These are phyloP conservation scores for Arctium minus DNA, from an alignment of 129 eudicot genomes.

Conservation along the genomic window DNA sequence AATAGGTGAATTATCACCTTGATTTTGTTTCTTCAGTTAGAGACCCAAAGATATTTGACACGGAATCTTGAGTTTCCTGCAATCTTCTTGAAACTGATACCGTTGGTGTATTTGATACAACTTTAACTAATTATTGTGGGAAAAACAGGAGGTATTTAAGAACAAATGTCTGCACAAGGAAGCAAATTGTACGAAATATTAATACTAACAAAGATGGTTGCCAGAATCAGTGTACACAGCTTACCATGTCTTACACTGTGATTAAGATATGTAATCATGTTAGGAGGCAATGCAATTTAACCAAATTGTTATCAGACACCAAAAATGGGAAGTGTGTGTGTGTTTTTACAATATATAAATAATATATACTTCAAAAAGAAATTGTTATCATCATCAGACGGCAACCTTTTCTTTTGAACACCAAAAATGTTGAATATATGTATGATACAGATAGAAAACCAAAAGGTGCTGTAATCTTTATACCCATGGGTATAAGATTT, in stretches of 20 bases:
- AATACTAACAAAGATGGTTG: neutral
- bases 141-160: conserved; percentile 75
- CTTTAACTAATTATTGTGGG: conserved; percentile 49
- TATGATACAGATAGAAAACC: neutral
- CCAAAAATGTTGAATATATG: neutral
- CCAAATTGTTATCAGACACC: neutral
- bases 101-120: conserved; percentile 26
- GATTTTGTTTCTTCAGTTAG: conserved; percentile 71
- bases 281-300: too few species aligned
- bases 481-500: neutral
- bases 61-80: conserved; percentile 34
- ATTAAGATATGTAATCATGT: neutral
- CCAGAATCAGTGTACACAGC: neutral
- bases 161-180: conserved; percentile 80
- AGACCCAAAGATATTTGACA: conserved; percentile 53
- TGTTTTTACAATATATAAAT: neutral
- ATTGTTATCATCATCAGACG: neutral
- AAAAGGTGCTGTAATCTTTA: neutral
- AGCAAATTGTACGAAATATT: conserved; percentile 6
- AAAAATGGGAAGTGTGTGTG: neutral
- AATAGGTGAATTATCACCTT: conserved; percentile 44
- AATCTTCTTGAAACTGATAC: conserved; percentile 31
- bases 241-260: neutral
- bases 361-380: too few species aligned
- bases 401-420: neutral